Conservation (phyloP, 2,329 filamentous ascomycete genomes). For the Parastagonospora nodorum region DNA sequence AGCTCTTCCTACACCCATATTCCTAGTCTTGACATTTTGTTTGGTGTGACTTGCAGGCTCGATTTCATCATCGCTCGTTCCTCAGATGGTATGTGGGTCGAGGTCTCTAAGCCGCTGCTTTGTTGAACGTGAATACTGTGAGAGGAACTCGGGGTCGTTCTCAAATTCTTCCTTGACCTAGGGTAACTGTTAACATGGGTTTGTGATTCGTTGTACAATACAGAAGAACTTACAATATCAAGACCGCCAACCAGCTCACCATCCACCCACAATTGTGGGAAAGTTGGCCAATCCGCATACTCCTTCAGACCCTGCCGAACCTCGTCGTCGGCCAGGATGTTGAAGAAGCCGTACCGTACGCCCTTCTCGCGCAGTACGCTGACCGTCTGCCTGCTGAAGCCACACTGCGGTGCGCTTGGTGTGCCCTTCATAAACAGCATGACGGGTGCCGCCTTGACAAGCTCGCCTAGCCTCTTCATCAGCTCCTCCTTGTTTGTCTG, state of each 20-base stretch:
- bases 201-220: background rate
- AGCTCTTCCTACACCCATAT: too few species aligned
- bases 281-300: slow-evolving; percentile 98
- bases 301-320: slow-evolving; percentile 95
- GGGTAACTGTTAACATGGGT: slow-evolving; percentile 25
- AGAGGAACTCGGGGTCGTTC: slow-evolving; percentile 81
- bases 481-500: slow-evolving; percentile 76
- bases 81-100: background rate
- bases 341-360: slow-evolving; percentile 98
- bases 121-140: slow-evolving; percentile 65
- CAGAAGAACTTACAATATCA: slow-evolving; percentile 77
- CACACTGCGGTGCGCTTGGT: slow-evolving; percentile 82
- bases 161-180: slow-evolving; percentile 93
- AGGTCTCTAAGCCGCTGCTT: slow-evolving; percentile 7
- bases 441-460: slow-evolving; percentile 93
- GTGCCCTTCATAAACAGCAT: slow-evolving; percentile 99
- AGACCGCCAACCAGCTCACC: slow-evolving; percentile 91
- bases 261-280: slow-evolving; percentile 89
- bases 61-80: too few species aligned
- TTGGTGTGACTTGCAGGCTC: too few species aligned
- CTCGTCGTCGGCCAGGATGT: slow-evolving; percentile 96
- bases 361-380: slow-evolving; percentile 83
- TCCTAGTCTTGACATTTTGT: too few species aligned
- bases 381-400: slow-evolving; percentile 91
- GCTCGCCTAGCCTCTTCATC: slow-evolving; percentile 75